Base-by-base conservation (phyloP, 2,329 filamentous ascomycete genomes). In the Colletotrichum sp. region DNA sequence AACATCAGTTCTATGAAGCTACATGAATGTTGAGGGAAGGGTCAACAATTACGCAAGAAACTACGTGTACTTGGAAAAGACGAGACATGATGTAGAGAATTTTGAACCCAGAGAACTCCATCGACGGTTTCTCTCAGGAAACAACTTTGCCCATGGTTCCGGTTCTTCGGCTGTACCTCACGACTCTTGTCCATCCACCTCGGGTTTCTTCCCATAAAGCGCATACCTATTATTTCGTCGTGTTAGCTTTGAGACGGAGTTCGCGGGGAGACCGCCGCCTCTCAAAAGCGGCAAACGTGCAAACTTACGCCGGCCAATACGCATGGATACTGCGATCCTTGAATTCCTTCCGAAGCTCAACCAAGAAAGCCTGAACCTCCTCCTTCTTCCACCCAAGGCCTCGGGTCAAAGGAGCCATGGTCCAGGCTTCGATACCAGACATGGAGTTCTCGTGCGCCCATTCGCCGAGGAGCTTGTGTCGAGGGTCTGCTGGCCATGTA, bases 221-320 rank as follows among this genome's bases (percentile, higher is more conserved):
- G 57, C 57, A 32, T 60, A 60, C 15, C 57, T 60, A 21, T n/a
- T 1, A 18, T 32, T 12, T n/a, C 7, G 2, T 32, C 8, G 13
- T n/a, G 18, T 60, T 30, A 30, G 57, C 28, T 5, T n/a, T 30
- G 8, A 60, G 10, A n/a, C 16, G 38, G 5, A n/a, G 38, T n/a
- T 43, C n/a, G 38, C 1, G 9, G 8, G 8, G 38, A n/a, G 38
- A 10, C 0, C 18, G 38, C 38, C 5, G 57, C 18, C 6, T 60
- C 28, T 21, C 0, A 16, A 32, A n/a, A 12, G 6, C 28, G 6
- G 12, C 57, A 30, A n/a, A 30, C 3, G 16, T 12, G 18, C 9
- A 30, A 30, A 60, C 57, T 32, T n/a, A 60, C 57, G 57, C 57
- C 18, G 57, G 28, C 57, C 57, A 60, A 30, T 60, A 60, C 5